These are phyloP conservation scores for Pholiota microspora DNA, from an alignment of 768 basidiomycete genomes.

Conservation along the genomic window DNA sequence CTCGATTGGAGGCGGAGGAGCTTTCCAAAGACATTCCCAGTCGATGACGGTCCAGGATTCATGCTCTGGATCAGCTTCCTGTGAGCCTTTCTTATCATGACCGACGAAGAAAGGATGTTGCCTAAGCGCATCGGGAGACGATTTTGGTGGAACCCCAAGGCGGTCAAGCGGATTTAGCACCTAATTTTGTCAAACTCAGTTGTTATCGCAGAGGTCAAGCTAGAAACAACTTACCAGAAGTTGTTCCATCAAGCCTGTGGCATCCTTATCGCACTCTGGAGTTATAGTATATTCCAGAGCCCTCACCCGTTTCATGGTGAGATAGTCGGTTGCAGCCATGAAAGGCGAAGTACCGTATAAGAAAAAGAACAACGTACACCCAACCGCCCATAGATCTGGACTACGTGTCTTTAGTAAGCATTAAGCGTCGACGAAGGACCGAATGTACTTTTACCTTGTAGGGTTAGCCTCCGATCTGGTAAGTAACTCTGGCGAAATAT, in stretches of 20 bases:
- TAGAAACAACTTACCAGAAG: constrained; percentile 57
- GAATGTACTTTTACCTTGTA: constrained; percentile 52
- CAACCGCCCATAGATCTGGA: constrained; percentile 94
- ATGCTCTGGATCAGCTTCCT: constrained; percentile 8
- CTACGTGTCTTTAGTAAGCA: constrained; percentile 36
- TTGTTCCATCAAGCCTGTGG: constrained; percentile 74
- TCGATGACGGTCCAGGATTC: constrained; percentile 34
- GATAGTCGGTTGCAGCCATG: constrained; percentile 86
- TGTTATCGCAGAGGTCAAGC: neutral
- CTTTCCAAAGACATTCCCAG: constrained; percentile 68
- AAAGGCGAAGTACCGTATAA: constrained; percentile 91
- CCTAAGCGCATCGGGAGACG: constrained; percentile 44
- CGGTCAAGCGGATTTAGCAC: constrained; percentile 57
- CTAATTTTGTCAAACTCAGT: constrained; percentile 26
- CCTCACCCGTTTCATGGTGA: constrained; percentile 95
- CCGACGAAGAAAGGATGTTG: constrained; percentile 59
- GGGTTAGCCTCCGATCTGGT: constrained; percentile 72
- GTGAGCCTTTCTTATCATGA: constrained; percentile 4
- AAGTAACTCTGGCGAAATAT: constrained; percentile 36
- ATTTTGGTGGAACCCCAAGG: constrained; percentile 52
- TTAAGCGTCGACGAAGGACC: neutral
- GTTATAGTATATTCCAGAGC: constrained; percentile 85
- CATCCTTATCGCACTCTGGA: constrained; percentile 77
- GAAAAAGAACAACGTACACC: constrained; percentile 93
- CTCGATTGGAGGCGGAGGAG: constrained; percentile 55